These are phyloP conservation scores for Colletotrichum zoysiae DNA, from an alignment of 2,329 filamentous ascomycete species.

Conservation along the genomic window DNA sequence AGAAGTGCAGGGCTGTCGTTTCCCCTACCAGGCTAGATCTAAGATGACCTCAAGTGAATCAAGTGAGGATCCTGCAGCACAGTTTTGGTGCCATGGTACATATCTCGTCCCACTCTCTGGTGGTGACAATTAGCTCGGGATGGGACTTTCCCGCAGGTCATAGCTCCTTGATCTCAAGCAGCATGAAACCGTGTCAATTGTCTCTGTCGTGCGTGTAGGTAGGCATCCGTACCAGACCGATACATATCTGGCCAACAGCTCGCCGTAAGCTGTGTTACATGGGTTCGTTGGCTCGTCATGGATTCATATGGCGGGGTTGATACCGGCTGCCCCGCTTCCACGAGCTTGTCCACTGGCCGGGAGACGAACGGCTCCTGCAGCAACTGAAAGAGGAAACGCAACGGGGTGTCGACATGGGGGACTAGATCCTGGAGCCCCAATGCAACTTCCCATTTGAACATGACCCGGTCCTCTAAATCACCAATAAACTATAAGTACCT, in stretches of 20 bases:
- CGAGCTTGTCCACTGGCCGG: conserved; percentile 15
- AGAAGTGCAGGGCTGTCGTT: neutral
- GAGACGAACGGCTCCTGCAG: conserved; percentile 13
- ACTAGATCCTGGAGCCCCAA: conserved; percentile 21
- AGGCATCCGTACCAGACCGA: neutral
- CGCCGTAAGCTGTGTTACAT: conserved; percentile 10
- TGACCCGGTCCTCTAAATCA: conserved; percentile 10
- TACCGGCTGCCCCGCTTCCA: conserved; percentile 33
- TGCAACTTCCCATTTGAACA: conserved; percentile 33
- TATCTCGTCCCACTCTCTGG: neutral
- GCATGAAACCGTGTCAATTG: conserved; percentile 16
- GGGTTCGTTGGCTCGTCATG: conserved; percentile 14
- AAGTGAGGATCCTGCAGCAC: neutral
- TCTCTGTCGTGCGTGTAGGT: neutral
- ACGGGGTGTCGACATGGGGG: conserved; percentile 13
- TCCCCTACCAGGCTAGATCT: too few species aligned
- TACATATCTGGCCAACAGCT: conserved; percentile 23
- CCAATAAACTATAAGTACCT: conserved; percentile 35
- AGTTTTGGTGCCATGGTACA: neutral
- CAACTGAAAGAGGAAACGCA: conserved; percentile 14
- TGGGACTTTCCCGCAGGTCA: conserved; percentile 30
- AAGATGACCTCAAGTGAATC: neutral
- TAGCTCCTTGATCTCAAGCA: conserved; percentile 26
- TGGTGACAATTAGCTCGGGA: conserved; percentile 10
- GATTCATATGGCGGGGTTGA: conserved; percentile 28